Conservation (phyloP, 1,139 yeast species). For the Kluyveromyces sp. region DNA sequence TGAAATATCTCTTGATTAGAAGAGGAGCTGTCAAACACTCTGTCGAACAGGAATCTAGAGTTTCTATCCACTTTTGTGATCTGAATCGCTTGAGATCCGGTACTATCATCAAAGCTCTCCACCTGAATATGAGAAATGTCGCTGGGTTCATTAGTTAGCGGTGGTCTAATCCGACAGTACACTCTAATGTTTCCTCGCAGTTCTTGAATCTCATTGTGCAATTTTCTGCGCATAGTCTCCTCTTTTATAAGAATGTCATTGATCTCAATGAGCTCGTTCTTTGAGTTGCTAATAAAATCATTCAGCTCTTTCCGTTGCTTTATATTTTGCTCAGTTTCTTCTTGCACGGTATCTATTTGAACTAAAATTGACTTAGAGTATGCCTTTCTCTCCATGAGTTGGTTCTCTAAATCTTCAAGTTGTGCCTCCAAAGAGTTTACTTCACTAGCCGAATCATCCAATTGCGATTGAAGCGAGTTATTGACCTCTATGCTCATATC, state of each 20-base stretch:
- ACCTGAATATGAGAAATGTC: slow-evolving; percentile 38
- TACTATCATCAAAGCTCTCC: slow-evolving; percentile 46
- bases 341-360: slow-evolving; percentile 8
- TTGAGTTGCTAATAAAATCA: slow-evolving; percentile 27
- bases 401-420: slow-evolving; percentile 18
- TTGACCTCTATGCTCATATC: not conserved
- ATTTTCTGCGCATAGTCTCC: slow-evolving; percentile 50
- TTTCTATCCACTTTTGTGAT: slow-evolving; percentile 20
- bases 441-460: slow-evolving; percentile 18
- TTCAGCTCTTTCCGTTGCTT: slow-evolving; percentile 22
- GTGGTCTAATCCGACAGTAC: slow-evolving; percentile 78
- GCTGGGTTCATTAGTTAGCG: slow-evolving; percentile 26
- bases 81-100: slow-evolving; percentile 32
- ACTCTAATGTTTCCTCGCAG: slow-evolving; percentile 89
- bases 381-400: slow-evolving; percentile 14
- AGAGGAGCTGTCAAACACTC: slow-evolving; percentile 53
- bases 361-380: slow-evolving; percentile 7
- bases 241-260: slow-evolving; percentile 38
- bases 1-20: slow-evolving; percentile 63
- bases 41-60: slow-evolving; percentile 60
- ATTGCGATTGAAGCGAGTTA: slow-evolving; percentile 15
- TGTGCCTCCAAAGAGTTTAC: slow-evolving; percentile 17
- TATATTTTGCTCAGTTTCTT: slow-evolving; percentile 16
- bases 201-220: slow-evolving; percentile 76
- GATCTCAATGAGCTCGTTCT: slow-evolving; percentile 25